These are phyloP conservation scores for Linnemannia schmuckeri DNA, from an alignment of 192 early-diverging fungal species.

Conservation along the genomic window DNA sequence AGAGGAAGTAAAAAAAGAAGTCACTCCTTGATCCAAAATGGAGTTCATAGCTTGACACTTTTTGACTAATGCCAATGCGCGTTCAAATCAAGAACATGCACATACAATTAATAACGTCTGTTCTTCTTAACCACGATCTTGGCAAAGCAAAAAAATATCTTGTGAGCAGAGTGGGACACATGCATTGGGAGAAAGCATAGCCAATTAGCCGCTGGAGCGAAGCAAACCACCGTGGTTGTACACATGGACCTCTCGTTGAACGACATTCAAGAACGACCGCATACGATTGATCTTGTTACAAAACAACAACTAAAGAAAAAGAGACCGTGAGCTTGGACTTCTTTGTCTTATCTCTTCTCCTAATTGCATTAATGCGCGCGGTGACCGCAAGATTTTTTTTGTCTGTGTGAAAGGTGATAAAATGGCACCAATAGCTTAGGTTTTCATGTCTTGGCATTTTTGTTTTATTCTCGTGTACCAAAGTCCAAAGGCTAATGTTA, in stretches of 20 bases:
- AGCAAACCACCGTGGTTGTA: not conserved
- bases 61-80: not conserved
- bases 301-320: not conserved
- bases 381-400: not conserved
- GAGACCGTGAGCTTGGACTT: not conserved
- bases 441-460: not conserved
- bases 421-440: too few species aligned
- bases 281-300: not conserved
- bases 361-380: not conserved
- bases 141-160: not conserved
- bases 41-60: not conserved
- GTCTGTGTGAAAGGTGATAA: too few species aligned
- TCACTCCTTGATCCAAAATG: not conserved
- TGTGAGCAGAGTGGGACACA: not conserved
- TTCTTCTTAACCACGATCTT: not conserved
- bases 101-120: not conserved
- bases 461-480: not conserved
- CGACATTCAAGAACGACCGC: not conserved
- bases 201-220: not conserved
- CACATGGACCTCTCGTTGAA: conserved; percentile 1
- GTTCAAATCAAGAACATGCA: not conserved
- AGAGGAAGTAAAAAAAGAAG: not conserved
- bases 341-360: not conserved
- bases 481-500: not conserved
- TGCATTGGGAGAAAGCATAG: not conserved